Evolutionary conservation across 139 green algal species (phyloP).

Genomic region (Microglena sp.): DNA sequence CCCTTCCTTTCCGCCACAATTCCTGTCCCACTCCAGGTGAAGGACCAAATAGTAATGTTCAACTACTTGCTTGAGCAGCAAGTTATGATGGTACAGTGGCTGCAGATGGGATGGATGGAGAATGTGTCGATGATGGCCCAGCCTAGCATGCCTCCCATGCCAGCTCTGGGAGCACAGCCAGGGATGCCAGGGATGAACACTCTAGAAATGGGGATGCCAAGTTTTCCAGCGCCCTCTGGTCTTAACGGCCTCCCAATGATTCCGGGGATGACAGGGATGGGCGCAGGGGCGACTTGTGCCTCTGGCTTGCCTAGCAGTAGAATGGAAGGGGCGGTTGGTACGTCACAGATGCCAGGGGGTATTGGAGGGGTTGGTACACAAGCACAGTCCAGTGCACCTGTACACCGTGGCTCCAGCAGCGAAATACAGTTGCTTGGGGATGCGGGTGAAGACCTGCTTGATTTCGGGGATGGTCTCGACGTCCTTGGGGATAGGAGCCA

Average conservation of each 20-base stretch:
- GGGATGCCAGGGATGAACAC: too few relatives aligned
- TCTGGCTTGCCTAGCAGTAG: too few relatives aligned
- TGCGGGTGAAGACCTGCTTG: neutral
- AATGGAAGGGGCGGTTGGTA: too few relatives aligned
- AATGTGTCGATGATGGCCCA: neutral
- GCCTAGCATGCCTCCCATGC: neutral
- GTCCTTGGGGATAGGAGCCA: neutral
- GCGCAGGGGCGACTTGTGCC: too few relatives aligned
- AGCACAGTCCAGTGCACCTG: too few relatives aligned
- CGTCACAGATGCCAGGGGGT: too few relatives aligned
- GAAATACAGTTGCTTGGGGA: neutral
- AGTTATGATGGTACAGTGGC: conserved; percentile 44
- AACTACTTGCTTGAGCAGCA: conserved; percentile 89
- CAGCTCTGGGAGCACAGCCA: neutral
- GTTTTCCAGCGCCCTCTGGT: too few relatives aligned
- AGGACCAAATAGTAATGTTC: conserved; percentile 87
- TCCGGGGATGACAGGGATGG: too few relatives aligned
- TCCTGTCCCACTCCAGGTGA: too few relatives aligned
- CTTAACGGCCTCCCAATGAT: too few relatives aligned
- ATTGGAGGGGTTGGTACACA: too few relatives aligned
- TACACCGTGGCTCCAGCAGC: too few relatives aligned
- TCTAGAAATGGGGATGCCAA: neutral
- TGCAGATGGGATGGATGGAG: conserved; percentile 20
- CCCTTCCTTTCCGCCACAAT: neutral
- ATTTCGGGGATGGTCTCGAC: neutral